These are phyloP conservation scores for Willaertia magna DNA, from an alignment of 208 protist genomes.

Conservation along the genomic window DNA sequence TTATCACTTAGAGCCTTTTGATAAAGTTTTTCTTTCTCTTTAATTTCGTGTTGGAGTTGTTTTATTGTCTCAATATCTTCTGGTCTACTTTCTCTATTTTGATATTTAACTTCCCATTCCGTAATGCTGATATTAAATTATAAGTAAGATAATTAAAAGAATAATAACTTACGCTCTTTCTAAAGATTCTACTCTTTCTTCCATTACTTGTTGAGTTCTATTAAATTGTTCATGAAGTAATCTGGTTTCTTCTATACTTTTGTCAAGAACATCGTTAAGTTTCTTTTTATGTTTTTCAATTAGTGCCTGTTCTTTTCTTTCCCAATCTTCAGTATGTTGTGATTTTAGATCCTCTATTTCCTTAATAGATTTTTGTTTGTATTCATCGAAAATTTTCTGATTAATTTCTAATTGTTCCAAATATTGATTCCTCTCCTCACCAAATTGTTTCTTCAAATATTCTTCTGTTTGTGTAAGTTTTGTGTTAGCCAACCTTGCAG, in stretches of 20 bases:
- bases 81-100: constrained; percentile 64
- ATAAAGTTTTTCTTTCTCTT: constrained; percentile 19
- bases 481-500: not conserved
- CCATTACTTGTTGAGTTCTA: not conserved
- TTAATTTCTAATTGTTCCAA: not conserved
- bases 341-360: not conserved
- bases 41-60: not conserved
- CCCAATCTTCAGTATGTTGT: not conserved
- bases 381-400: not conserved
- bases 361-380: not conserved
- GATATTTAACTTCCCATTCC: constrained; percentile 63
- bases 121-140: no score
- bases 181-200: not conserved
- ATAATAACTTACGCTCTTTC: no score
- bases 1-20: constrained; percentile 65
- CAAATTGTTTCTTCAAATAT: not conserved
- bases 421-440: not conserved
- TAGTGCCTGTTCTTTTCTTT: not conserved
- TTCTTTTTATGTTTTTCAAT: not conserved
- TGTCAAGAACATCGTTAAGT: not conserved
- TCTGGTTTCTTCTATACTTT: not conserved
- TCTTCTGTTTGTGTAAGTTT: not conserved
- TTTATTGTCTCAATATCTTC: constrained; percentile 7
- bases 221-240: not conserved
- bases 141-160: no score